A percentile compares a stretch with the other conserved stretches of the same genome.
Conservation (phyloP, 345 rosid genomes). For the Pseudoturritis turrita region DNA sequence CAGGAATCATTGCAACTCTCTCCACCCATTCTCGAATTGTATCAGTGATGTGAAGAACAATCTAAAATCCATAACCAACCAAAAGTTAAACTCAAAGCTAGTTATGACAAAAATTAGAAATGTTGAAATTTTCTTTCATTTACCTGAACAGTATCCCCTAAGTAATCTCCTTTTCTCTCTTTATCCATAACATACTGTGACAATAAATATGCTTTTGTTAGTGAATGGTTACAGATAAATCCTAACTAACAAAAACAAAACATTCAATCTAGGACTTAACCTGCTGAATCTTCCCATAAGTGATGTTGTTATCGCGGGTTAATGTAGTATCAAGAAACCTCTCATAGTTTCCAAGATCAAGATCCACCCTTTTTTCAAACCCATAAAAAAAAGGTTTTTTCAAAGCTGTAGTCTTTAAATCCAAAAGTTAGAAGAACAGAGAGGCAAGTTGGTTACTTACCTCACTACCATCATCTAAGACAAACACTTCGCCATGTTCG, state of each 20-base stretch:
- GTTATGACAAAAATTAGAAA: background rate
- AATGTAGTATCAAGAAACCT: slow-evolving; percentile 52
- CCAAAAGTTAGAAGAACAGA: background rate
- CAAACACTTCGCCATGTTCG: slow-evolving; percentile 94
- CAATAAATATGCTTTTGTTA: background rate
- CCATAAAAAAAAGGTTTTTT: background rate
- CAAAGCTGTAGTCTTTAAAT: background rate
- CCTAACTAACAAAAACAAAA: background rate
- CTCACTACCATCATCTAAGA: slow-evolving; percentile 95
- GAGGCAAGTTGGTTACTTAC: slow-evolving; percentile 28
- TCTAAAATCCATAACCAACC: slow-evolving; percentile 31
- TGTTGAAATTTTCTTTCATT: background rate
- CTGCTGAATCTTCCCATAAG: slow-evolving; percentile 66
- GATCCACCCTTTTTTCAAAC: slow-evolving; percentile 52
- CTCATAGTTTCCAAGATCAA: slow-evolving; percentile 78
- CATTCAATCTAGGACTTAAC: slow-evolving; percentile 16
- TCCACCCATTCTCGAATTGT: slow-evolving; percentile 85
- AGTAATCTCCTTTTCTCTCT: slow-evolving; percentile 83
- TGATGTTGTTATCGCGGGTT: slow-evolving; percentile 63
- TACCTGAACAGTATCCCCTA: slow-evolving; percentile 89
- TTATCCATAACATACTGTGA: slow-evolving; percentile 58
- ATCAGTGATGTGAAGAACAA: slow-evolving; percentile 80
- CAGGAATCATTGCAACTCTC: slow-evolving; percentile 60
- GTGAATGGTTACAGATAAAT: background rate
- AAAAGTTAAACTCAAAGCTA: background rate